These are phyloP conservation scores for Peniophora sp. DNA, from an alignment of 1,284 basidiomycete genomes.

Conservation along the genomic window DNA sequence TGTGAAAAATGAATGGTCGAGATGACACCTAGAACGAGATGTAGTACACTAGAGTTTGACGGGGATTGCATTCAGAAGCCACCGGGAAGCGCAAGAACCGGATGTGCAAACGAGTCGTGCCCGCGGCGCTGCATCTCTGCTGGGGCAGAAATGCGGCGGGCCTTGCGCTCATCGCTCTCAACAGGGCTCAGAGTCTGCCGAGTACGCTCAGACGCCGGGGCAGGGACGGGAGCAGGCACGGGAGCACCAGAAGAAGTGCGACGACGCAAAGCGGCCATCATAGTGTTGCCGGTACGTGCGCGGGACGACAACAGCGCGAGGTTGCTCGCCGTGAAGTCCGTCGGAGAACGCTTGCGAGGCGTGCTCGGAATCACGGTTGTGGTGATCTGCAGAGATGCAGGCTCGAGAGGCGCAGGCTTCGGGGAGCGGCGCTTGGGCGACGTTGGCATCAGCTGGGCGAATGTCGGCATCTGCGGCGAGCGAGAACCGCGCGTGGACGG, in stretches of 20 bases:
- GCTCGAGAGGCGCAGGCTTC: conserved; percentile 24
- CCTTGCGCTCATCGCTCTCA: conserved; percentile 24
- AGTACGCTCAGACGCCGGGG: conserved; percentile 9
- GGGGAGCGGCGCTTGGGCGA: conserved; percentile 18
- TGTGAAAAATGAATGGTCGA: too few relatives aligned
- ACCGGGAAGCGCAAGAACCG: conserved; percentile 27
- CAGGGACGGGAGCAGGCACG: neutral
- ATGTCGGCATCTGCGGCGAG: conserved; percentile 1
- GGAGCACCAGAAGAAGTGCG: conserved; percentile 23
- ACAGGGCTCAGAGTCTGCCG: conserved; percentile 15
- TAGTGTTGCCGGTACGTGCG: conserved; percentile 46
- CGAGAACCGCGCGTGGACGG: conserved; percentile 29
- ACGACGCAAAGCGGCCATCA: conserved; percentile 55
- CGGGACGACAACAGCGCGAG: conserved; percentile 43
- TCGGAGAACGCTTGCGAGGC: conserved; percentile 29
- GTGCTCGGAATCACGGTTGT: conserved; percentile 42
- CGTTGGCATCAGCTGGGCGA: conserved; percentile 17
- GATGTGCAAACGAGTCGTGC: conserved; percentile 26
- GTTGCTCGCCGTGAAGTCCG: conserved; percentile 46
- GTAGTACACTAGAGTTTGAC: neutral
- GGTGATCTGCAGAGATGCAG: conserved; percentile 35
- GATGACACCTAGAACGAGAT: too few relatives aligned
- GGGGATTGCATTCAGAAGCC: conserved; percentile 23
- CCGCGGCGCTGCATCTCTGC: conserved; percentile 26
- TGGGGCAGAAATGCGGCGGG: conserved; percentile 29